Percentiles rank a stretch among this genome's conserved stretches.
These are phyloP conservation scores for Pharus latifolius DNA, from an alignment of 176 grass and related monocot genomes.

Conservation along the genomic window DNA sequence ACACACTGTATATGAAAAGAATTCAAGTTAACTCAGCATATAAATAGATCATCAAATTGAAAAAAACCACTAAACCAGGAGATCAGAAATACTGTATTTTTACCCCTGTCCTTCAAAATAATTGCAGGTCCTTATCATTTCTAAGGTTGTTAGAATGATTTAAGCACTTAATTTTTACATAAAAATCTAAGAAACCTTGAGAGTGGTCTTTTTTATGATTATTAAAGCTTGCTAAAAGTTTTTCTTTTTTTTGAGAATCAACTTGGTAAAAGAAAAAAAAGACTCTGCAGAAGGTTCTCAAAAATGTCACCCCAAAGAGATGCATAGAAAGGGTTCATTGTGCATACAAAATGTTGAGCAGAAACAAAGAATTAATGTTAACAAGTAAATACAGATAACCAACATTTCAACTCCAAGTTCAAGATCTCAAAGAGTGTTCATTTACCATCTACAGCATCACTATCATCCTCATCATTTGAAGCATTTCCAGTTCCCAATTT, in stretches of 20 bases:
- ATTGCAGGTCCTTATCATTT: too few relatives aligned
- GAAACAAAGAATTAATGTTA: neutral
- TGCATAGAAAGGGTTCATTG: neutral
- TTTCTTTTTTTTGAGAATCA: too few relatives aligned
- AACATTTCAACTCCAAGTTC: neutral
- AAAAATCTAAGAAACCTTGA: too few relatives aligned
- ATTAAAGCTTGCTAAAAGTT: neutral
- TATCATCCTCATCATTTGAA: neutral
- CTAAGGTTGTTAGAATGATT: too few relatives aligned
- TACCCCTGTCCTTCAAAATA: neutral
- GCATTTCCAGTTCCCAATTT: neutral
- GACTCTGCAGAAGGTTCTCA: neutral
- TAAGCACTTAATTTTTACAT: too few relatives aligned
- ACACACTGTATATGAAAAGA: neutral
- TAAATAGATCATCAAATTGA: neutral
- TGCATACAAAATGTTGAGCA: neutral
- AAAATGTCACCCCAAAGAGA: neutral
- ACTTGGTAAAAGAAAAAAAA: neutral
- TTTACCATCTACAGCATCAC: slow-evolving; percentile 1
- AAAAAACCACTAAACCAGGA: too few relatives aligned
- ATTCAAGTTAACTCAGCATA: neutral
- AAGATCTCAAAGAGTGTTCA: slow-evolving; percentile 3
- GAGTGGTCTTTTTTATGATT: too few relatives aligned
- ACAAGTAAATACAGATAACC: neutral
- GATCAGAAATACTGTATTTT: neutral